Percentiles rank a stretch among this genome's conserved stretches.
phyloP scores from a whole-genome alignment of 2,329 filamentous ascomycete species.

The Diplodia intermedia region DNA sequence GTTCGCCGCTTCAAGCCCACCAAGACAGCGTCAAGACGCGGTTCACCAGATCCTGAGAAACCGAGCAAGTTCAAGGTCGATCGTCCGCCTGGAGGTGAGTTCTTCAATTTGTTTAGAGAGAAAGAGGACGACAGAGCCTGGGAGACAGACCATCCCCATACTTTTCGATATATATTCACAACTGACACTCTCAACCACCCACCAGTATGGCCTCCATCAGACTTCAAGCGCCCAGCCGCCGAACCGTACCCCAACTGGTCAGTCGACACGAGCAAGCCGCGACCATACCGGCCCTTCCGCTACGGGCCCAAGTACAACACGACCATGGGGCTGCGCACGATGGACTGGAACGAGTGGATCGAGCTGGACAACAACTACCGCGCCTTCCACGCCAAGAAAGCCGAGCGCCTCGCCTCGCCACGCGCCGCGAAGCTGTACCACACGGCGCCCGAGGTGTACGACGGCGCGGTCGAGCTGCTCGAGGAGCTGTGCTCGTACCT shows the following conservation, averaged over 20 bases:
- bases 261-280: constrained; percentile 70
- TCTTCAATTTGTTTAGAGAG: neutral
- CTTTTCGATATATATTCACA: neutral
- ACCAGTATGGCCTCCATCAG: constrained; percentile 63
- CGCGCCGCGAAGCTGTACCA: constrained; percentile 71
- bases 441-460: constrained; percentile 73
- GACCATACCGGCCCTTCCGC: constrained; percentile 79
- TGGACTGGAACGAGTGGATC: constrained; percentile 78
- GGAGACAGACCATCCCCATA: no score
- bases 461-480: constrained; percentile 76
- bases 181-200: constrained; percentile 33
- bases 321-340: constrained; percentile 76
- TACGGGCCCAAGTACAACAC: constrained; percentile 78
- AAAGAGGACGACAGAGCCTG: neutral
- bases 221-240: constrained; percentile 67
- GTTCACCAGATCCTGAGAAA: constrained; percentile 56
- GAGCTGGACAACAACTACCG: constrained; percentile 83
- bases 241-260: constrained; percentile 72
- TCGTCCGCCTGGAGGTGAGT: constrained; percentile 56
- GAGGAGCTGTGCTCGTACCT: constrained; percentile 76
- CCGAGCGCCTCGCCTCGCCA: constrained; percentile 66
- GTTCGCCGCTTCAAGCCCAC: constrained; percentile 42
- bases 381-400: constrained; percentile 75
- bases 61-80: constrained; percentile 44
- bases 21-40: constrained; percentile 37